phyloP scores from a whole-genome alignment of 1,284 basidiomycete genomes.

The Cystobasidium sp. region DNA sequence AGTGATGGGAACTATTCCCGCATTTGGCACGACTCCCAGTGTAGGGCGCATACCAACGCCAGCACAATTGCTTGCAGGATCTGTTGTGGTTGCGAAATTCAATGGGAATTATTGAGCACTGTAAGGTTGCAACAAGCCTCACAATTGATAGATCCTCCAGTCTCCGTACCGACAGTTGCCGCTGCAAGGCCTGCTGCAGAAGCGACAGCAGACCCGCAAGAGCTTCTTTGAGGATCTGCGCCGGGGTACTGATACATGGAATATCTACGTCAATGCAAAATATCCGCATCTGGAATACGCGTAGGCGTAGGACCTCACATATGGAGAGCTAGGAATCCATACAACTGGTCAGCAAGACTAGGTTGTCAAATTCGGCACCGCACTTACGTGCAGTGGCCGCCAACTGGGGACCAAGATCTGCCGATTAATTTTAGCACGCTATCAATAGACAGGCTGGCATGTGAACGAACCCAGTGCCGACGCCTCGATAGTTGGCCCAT shows the following conservation, averaged over 20 bases:
- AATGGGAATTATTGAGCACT: constrained; percentile 55
- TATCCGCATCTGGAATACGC: constrained; percentile 52
- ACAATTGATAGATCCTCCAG: constrained; percentile 33
- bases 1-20: constrained; percentile 52
- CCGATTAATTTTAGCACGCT: constrained; percentile 54
- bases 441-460: neutral
- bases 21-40: constrained; percentile 50
- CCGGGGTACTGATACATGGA: constrained; percentile 62
- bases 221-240: constrained; percentile 69
- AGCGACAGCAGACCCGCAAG: constrained; percentile 68
- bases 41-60: constrained; percentile 20
- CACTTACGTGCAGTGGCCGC: constrained; percentile 64
- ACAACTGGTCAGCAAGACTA: no score
- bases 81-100: constrained; percentile 5
- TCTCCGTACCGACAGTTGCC: constrained; percentile 66
- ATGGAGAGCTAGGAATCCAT: neutral
- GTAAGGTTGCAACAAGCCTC: constrained; percentile 1
- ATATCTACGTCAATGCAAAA: no score
- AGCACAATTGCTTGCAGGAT: constrained; percentile 50
- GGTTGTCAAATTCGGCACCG: no score
- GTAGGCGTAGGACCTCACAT: neutral
- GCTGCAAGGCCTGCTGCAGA: constrained; percentile 68
- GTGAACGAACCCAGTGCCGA: constrained; percentile 64
- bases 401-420: constrained; percentile 69
- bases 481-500: constrained; percentile 55